Conservation (phyloP, 2,329 filamentous ascomycete species). For the Ascochyta koolunga region DNA sequence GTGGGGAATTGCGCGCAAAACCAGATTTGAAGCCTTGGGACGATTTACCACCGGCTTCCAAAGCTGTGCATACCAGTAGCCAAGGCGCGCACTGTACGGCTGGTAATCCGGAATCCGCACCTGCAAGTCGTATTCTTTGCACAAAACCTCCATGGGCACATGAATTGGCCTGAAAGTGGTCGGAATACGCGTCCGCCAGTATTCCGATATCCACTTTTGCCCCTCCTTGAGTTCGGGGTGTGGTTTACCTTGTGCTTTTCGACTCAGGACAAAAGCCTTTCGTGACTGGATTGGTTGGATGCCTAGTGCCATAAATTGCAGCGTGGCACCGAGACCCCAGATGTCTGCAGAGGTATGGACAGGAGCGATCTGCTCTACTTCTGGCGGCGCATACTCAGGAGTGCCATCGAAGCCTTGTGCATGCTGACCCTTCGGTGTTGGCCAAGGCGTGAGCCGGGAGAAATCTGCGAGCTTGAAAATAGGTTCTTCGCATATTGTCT, state of each 20-base stretch:
- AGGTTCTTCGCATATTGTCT: slow-evolving; percentile 22
- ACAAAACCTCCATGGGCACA: slow-evolving; percentile 7
- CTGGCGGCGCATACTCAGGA: slow-evolving; percentile 28
- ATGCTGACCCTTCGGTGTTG: background rate
- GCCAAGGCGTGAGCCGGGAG: slow-evolving; percentile 16
- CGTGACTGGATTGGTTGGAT: slow-evolving; percentile 14
- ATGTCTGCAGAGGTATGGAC: slow-evolving; percentile 27
- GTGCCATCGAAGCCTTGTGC: slow-evolving; percentile 19
- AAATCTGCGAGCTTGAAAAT: slow-evolving; percentile 36
- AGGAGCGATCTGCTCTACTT: slow-evolving; percentile 8
- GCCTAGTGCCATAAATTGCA: slow-evolving; percentile 27
- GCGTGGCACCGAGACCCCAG: slow-evolving; percentile 29
- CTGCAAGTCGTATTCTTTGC: background rate
- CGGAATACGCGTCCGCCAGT: slow-evolving; percentile 1
- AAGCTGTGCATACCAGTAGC: slow-evolving; percentile 21
- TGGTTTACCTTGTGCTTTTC: background rate
- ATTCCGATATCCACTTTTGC: background rate
- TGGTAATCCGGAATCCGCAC: background rate
- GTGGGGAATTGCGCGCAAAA: background rate
- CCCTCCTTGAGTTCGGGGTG: background rate
- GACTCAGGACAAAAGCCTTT: slow-evolving; percentile 9
- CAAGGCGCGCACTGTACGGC: slow-evolving; percentile 17
- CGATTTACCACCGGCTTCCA: slow-evolving; percentile 1
- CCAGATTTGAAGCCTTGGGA: slow-evolving; percentile 2
- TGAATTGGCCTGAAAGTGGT: slow-evolving; percentile 18